Percentiles rank a stretch among this genome's conserved stretches.
phyloP scores from a whole-genome alignment of 208 protist species.

The Crithidia mellificae region DNA sequence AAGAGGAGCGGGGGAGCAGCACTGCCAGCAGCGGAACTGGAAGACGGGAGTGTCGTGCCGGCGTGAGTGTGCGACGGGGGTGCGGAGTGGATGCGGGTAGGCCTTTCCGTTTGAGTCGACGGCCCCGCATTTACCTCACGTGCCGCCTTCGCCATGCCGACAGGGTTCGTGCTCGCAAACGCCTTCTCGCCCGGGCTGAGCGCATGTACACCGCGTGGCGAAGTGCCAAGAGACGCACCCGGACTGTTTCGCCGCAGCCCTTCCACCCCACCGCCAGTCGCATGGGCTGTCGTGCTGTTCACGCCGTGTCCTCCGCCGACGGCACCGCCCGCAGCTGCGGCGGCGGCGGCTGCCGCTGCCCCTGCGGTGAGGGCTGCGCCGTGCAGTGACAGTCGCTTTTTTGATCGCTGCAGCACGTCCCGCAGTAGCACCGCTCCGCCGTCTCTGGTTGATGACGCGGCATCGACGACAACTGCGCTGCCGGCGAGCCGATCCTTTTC shows the following conservation, averaged over 20 bases:
- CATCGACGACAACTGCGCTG: neutral
- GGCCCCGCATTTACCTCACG: neutral
- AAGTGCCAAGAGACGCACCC: neutral
- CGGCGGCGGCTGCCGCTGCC: too few species aligned
- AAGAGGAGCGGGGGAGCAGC: conserved; percentile 7
- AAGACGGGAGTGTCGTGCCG: conserved; percentile 5
- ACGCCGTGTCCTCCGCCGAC: neutral
- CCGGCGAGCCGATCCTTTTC: neutral
- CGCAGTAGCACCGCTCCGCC: conserved; percentile 18
- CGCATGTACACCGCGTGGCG: neutral
- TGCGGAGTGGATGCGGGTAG: neutral
- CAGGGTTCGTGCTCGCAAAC: neutral
- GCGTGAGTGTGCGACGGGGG: neutral
- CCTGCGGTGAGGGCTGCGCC: too few species aligned
- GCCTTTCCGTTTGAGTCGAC: neutral
- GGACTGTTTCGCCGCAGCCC: neutral
- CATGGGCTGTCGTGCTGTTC: neutral
- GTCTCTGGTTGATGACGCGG: neutral
- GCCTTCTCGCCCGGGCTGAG: neutral
- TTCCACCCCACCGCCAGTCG: neutral
- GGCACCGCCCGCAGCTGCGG: neutral
- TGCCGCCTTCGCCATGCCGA: neutral
- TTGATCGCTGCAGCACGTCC: conserved; percentile 28
- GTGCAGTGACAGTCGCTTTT: conserved; percentile 10
- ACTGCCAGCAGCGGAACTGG: too few species aligned